Evolutionary conservation across 495 filamentous ascomycete genomes (phyloP), one percentile per base, ranked within the genome.

Genomic region (Tuber umbilicatum): DNA sequence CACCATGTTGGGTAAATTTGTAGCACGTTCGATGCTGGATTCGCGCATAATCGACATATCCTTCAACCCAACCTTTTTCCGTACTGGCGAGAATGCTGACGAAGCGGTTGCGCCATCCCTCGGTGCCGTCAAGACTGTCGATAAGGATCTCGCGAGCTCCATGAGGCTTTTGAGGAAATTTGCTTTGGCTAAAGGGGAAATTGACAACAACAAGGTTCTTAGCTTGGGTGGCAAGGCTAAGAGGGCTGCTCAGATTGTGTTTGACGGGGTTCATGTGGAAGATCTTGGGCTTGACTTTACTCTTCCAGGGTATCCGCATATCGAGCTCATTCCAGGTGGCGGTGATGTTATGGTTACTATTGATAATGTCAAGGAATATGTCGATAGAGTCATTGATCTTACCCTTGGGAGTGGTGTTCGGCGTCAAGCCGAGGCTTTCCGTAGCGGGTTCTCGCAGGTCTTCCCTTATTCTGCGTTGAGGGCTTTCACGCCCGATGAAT

Each of bases 51-150:
- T 98, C 77, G 96, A 99, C 78, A 90, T 99, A 75, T 97, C 93
- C 37, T 96, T 99, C 84, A 99, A 97, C 80, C 92, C 96, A 7
- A 97, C 93, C 3, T 97, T 98, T 85, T 99, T 99, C 90, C 91
- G 95, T 42, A 93, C 97, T 77, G 92, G 92, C 40, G 91, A 94
- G 80, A 73, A 81, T 43, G 90, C 88, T 70, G 86, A 88, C 23
- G 88, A 87, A 23, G 87, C 90, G 2, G 90, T 97, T 2, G 88
- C 90, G 10, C 93, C 95, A 16, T 97, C 94, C 1, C 87, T 98
- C 10, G 95, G 94, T n/a, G 92, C 95, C 2, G 90, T 98, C 42
- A 94, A 93, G 82, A 88, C 90, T 38, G 96, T 99, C 10, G 96
- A 99, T 79, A 86, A 91, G 21, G 90, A 91, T 73, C 86, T 99